phyloP scores from a whole-genome alignment of 441 rosid genomes.

The California macrophylla region DNA sequence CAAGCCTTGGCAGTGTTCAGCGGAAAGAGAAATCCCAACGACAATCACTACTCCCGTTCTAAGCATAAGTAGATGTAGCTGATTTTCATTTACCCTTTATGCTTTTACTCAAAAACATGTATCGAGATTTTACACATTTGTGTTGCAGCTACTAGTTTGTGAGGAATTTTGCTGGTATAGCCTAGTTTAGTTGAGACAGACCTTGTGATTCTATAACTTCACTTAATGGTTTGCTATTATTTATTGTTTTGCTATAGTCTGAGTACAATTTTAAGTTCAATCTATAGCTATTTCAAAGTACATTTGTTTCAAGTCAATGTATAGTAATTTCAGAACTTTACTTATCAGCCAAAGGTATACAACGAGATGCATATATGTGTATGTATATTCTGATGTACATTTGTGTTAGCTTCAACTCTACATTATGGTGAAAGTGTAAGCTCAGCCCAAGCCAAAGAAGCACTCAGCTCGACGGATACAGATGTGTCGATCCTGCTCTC shows the following conservation, averaged over 20 bases:
- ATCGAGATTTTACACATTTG: background rate
- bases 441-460: slow-evolving; percentile 98
- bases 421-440: slow-evolving; percentile 67
- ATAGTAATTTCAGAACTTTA: slow-evolving; percentile 23
- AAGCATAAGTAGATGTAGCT: slow-evolving; percentile 26
- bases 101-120: background rate
- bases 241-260: no score
- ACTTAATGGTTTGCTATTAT: no score
- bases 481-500: slow-evolving; percentile 74
- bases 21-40: slow-evolving; percentile 88
- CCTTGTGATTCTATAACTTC: background rate
- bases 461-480: slow-evolving; percentile 56
- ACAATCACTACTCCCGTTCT: slow-evolving; percentile 74
- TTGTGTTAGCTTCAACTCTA: slow-evolving; percentile 31
- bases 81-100: background rate
- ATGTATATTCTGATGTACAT: slow-evolving; percentile 34
- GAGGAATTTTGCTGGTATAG: background rate
- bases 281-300: no score
- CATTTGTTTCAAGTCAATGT: background rate
- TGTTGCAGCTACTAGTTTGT: background rate
- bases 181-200: no score
- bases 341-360: slow-evolving; percentile 28
- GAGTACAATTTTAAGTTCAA: no score
- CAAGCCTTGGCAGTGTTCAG: slow-evolving; percentile 73
- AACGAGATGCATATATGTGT: no score